phyloP scores from a whole-genome alignment of 306 rosid genomes.

The Geum urbanum region DNA sequence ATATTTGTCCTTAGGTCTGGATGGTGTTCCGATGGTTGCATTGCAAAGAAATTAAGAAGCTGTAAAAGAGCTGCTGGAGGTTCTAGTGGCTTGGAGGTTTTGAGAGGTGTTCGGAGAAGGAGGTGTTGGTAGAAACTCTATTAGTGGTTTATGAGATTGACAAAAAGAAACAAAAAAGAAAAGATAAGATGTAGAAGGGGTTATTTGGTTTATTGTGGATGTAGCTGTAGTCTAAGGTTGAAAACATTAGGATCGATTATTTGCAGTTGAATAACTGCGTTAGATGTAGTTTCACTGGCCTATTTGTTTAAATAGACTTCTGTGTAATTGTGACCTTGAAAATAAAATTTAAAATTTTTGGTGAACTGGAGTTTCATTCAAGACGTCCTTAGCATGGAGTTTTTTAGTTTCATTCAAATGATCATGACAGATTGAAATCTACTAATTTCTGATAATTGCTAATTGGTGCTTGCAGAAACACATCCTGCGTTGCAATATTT shows the following conservation, averaged over 20 bases:
- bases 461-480: constrained; percentile 67
- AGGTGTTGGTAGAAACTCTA: neutral
- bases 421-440: constrained; percentile 4
- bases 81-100: neutral
- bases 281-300: neutral
- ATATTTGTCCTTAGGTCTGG: neutral
- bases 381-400: constrained; percentile 3
- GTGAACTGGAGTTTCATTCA: constrained; percentile 3
- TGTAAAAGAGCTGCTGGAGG: neutral
- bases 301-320: neutral
- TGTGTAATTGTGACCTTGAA: neutral
- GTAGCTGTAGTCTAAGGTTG: neutral
- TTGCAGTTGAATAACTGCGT: neutral
- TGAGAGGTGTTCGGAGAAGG: neutral
- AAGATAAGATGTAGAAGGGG: neutral
- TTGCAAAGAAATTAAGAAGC: neutral
- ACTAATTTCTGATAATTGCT: constrained; percentile 18
- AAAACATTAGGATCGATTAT: neutral
- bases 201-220: neutral
- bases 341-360: neutral
- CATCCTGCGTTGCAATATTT: constrained; percentile 60
- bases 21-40: neutral
- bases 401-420: constrained; percentile 11
- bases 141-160: neutral
- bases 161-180: neutral